Conservation (phyloP, 305 asterid genomes). For the Fraxinus platypoda region DNA sequence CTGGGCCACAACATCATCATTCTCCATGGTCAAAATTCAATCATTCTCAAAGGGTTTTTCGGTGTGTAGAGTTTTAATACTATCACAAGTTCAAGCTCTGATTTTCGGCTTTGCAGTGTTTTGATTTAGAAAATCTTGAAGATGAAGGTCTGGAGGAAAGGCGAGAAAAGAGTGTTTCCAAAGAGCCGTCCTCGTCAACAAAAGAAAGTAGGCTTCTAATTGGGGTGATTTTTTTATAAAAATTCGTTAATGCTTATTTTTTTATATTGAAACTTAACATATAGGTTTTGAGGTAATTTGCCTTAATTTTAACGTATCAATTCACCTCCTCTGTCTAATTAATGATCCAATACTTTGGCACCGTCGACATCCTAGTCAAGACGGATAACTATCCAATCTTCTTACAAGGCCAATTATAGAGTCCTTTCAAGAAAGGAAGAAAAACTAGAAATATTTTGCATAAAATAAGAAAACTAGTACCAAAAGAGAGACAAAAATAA, state of each 20-base stretch:
- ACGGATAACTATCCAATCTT: neutral
- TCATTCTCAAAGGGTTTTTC: conserved; percentile 29
- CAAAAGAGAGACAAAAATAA: neutral
- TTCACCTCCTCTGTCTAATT: neutral
- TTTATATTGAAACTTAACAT: no score
- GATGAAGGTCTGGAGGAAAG: conserved; percentile 48
- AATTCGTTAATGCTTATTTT: neutral
- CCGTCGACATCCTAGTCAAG: neutral
- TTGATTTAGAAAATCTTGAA: conserved; percentile 38
- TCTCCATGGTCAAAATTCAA: conserved; percentile 31
- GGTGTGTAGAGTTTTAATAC: conserved; percentile 31
- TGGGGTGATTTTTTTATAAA: conserved; percentile 8
- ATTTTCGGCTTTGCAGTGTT: conserved; percentile 45
- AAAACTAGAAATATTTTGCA: neutral
- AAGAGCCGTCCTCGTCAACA: conserved; percentile 67
- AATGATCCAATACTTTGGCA: neutral
- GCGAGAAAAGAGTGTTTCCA: conserved; percentile 46
- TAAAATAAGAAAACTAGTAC: neutral
- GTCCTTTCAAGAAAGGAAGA: neutral
- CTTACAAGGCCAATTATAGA: neutral
- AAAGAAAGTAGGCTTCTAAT: conserved; percentile 71
- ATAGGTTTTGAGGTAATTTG: neutral
- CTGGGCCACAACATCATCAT: conserved; percentile 35
- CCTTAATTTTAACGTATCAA: neutral
- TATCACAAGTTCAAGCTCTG: conserved; percentile 50